Base-by-base conservation (phyloP, 306 rosid genomes). In the Inga laurina region DNA sequence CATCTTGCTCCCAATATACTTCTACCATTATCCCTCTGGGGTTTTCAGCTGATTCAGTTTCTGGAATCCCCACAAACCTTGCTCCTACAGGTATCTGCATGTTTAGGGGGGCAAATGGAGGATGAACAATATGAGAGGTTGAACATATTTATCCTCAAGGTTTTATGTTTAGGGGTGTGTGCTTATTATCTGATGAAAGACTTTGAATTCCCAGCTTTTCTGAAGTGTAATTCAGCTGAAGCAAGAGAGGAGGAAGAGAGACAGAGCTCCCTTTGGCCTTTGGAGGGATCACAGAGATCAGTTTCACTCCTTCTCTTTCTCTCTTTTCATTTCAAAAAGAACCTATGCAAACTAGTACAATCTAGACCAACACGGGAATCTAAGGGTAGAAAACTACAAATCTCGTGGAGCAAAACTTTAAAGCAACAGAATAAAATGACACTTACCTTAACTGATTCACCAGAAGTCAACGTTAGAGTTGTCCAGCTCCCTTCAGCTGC, bases 1-100 rank as follows among this genome's bases (percentile, higher is more conserved):
- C 97, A 85, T 93, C 97, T 91, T 90, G 97, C 74, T 91, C 94
- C 98, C 98, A 92, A 45, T 89, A 86, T 37, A 92, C 97, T 89
- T 93, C 92, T 68, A 93, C 98, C 97, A 93, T 92, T 14, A 82
- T 78, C 34, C 97, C 98, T 66, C 88, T 89, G 39, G 94, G 92
- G 74, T 81, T 82, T 77, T 93, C 95, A 19, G 71, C 79, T 19
- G 92, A 86, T 79, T 90, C 91, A 35, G 96, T 92, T 70, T 94
- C 93, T 43, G 97, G 97, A 84, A 93, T 91, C 66, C 93, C 93
- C 85, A 95, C 94, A 74, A 88, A 91, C 84, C 88, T 91, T 57
- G 98, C 95, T 85, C 95, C 98, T 2, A 86, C 67, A 3, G 97
- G 97, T 66, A 92, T 86, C 97, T 93, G 91, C 87, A 78, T 49